A percentile compares a stretch with the other conserved stretches of the same genome.
Evolutionary conservation across 2,329 filamentous ascomycete genomes (phyloP).

Genomic region (Aspergillus sp.): DNA sequence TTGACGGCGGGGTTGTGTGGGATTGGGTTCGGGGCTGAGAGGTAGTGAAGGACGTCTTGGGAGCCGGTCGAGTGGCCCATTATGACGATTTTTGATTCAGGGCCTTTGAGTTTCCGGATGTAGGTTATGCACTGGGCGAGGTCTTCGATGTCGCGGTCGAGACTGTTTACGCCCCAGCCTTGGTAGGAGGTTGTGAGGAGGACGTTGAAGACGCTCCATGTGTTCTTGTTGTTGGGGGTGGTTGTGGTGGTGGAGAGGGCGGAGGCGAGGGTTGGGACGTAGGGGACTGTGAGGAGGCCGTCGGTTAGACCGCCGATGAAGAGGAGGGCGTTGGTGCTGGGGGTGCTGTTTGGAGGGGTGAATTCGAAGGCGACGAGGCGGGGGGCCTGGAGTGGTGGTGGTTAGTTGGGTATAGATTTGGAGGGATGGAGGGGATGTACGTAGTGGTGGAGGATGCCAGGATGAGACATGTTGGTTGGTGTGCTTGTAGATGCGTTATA

Average conservation of each 20-base stretch:
- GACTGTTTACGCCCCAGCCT: slow-evolving; percentile 56
- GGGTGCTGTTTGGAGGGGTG: slow-evolving; percentile 23
- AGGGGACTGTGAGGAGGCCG: slow-evolving; percentile 57
- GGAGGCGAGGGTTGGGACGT: slow-evolving; percentile 53
- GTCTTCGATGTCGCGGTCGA: slow-evolving; percentile 58
- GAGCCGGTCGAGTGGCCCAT: slow-evolving; percentile 72
- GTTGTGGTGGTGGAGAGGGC: slow-evolving; percentile 40
- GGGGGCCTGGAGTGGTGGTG: slow-evolving; percentile 32
- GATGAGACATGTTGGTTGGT: slow-evolving; percentile 20
- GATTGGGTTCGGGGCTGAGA: slow-evolving; percentile 48
- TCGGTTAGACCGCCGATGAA: slow-evolving; percentile 63
- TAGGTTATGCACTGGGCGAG: slow-evolving; percentile 55
- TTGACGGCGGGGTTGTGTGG: slow-evolving; percentile 30
- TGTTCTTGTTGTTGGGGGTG: slow-evolving; percentile 30
- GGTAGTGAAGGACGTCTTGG: slow-evolving; percentile 68
- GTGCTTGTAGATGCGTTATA: not conserved
- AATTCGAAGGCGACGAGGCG: slow-evolving; percentile 47
- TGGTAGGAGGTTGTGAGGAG: slow-evolving; percentile 55
- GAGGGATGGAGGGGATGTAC: slow-evolving; percentile 24
- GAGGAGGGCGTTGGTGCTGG: slow-evolving; percentile 53
- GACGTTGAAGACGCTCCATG: slow-evolving; percentile 57
- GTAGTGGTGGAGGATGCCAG: slow-evolving; percentile 41
- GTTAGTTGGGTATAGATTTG: not conserved
- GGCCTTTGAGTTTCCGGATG: slow-evolving; percentile 38
- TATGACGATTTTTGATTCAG: slow-evolving; percentile 58